These are phyloP conservation scores for Carex parvula DNA, from an alignment of 176 grass and related monocot species.

Conservation along the genomic window DNA sequence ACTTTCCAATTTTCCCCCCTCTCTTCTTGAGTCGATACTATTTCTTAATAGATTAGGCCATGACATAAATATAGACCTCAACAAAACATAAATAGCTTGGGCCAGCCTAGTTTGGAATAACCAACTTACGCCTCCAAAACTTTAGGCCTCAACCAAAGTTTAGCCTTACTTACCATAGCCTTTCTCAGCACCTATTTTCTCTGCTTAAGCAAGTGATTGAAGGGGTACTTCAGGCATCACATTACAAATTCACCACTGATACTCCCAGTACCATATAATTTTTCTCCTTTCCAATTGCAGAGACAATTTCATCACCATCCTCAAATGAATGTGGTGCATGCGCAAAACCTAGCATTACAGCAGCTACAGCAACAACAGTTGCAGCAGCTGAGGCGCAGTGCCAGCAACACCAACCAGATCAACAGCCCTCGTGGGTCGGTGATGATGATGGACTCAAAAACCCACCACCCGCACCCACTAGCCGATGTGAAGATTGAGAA, in stretches of 20 bases:
- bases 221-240: neutral
- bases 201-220: neutral
- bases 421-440: constrained; percentile 56
- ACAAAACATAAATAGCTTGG: too few relatives aligned
- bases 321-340: constrained; percentile 47
- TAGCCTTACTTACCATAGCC: neutral
- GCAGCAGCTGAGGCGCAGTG: constrained; percentile 52
- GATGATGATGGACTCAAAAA: constrained; percentile 56
- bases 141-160: too few relatives aligned
- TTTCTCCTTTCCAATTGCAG: constrained; percentile 33
- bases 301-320: constrained; percentile 57
- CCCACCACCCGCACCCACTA: constrained; percentile 36
- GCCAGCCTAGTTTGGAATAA: too few relatives aligned
- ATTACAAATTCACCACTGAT: neutral
- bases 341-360: constrained; percentile 62
- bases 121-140: too few relatives aligned
- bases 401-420: constrained; percentile 39
- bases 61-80: too few relatives aligned
- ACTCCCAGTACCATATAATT: neutral
- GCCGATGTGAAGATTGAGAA: constrained; percentile 83
- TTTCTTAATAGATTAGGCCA: too few relatives aligned
- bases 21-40: too few relatives aligned
- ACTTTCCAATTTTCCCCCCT: too few relatives aligned
- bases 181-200: neutral
- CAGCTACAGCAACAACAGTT: constrained; percentile 52